Conservation (phyloP, 1,284 basidiomycete species). For the Apiotrichum porosum region DNA sequence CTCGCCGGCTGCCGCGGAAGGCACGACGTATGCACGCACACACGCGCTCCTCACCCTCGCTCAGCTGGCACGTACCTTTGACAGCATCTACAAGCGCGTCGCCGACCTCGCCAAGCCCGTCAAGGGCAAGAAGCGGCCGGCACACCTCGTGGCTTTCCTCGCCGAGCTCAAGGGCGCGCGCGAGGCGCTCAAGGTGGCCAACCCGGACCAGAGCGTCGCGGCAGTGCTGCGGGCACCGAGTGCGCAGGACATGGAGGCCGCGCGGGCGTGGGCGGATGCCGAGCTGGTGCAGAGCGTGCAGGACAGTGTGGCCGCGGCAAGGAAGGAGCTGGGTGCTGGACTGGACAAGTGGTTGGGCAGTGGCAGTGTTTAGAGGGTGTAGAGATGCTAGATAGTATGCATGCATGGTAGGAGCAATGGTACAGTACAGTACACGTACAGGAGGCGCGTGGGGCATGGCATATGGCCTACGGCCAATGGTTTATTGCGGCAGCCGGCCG, state of each 20-base stretch:
- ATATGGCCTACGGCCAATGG: no score
- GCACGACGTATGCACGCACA: neutral
- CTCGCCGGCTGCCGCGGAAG: neutral
- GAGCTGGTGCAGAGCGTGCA: neutral
- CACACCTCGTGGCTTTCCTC: conserved; percentile 5
- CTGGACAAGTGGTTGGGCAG: no score
- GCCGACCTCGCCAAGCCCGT: conserved; percentile 11
- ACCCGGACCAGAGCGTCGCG: neutral
- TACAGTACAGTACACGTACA: no score
- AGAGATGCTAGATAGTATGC: no score
- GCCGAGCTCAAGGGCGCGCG: conserved; percentile 4
- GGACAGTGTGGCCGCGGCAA: neutral
- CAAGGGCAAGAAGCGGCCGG: conserved; percentile 27
- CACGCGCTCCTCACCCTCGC: conserved; percentile 3
- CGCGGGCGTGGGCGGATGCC: neutral
- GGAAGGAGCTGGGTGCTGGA: neutral
- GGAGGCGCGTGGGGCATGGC: no score
- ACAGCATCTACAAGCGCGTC: conserved; percentile 10
- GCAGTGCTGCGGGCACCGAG: neutral
- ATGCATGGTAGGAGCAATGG: no score
- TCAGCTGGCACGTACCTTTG: conserved; percentile 7
- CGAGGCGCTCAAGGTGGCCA: conserved; percentile 1
- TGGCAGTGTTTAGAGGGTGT: no score
- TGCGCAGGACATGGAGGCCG: neutral
- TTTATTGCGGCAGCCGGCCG: no score